phyloP scores from a whole-genome alignment of 306 rosid genomes.

The Trifolium pratense region DNA sequence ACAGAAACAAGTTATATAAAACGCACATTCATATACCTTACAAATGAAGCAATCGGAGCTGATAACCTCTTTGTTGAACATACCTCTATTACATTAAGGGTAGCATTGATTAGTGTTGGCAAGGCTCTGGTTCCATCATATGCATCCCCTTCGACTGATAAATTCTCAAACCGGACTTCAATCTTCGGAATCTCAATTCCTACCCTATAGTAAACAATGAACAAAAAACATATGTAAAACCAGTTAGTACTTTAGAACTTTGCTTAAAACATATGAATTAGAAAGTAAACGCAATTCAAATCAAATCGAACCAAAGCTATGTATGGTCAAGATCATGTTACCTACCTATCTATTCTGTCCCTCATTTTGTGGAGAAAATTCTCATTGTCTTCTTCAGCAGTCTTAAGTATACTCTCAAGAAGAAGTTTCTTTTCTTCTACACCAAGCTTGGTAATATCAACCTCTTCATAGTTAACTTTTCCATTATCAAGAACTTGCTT shows the following conservation, averaged over 20 bases:
- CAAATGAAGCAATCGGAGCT: no score
- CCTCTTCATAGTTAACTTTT: slow-evolving; percentile 52
- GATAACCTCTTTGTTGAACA: neutral
- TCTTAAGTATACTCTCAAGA: slow-evolving; percentile 58
- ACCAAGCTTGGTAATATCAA: slow-evolving; percentile 70
- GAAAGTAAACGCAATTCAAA: neutral
- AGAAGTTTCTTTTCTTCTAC: slow-evolving; percentile 58
- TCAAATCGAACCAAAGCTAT: neutral
- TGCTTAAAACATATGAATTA: slow-evolving; percentile 3
- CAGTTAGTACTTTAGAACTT: neutral
- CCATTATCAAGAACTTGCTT: slow-evolving; percentile 69
- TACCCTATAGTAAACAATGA: slow-evolving; percentile 51
- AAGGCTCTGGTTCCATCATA: slow-evolving; percentile 82
- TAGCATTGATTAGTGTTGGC: slow-evolving; percentile 70
- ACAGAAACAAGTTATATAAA: neutral
- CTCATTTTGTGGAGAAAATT: slow-evolving; percentile 62
- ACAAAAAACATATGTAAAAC: neutral
- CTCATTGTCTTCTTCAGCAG: slow-evolving; percentile 74
- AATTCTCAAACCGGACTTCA: slow-evolving; percentile 73
- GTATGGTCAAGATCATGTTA: neutral
- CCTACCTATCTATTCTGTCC: slow-evolving; percentile 48
- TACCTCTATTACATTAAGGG: slow-evolving; percentile 68
- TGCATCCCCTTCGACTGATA: slow-evolving; percentile 75
- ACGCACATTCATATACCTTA: no score
- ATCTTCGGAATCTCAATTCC: slow-evolving; percentile 75